phyloP scores from a whole-genome alignment of 495 filamentous ascomycete species.

The Annulohypoxylon stygium region DNA sequence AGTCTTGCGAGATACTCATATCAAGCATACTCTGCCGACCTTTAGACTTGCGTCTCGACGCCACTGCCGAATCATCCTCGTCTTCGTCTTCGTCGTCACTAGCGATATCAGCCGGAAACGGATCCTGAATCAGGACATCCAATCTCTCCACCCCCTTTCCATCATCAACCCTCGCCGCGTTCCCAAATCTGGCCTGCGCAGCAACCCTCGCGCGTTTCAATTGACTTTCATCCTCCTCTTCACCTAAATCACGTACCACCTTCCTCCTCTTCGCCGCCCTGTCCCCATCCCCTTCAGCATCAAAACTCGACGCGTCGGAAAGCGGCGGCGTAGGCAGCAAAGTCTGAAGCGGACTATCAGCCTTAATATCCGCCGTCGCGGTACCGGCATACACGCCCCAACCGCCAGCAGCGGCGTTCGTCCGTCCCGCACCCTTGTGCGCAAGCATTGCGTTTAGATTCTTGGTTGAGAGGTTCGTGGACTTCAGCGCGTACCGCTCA shows the following conservation, averaged over 20 bases:
- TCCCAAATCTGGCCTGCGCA: conserved; percentile 70
- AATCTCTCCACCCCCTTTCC: conserved; percentile 70
- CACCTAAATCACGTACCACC: conserved; percentile 38
- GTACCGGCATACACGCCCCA: conserved; percentile 82
- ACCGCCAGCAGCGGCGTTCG: conserved; percentile 76
- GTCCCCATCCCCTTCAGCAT: conserved; percentile 39
- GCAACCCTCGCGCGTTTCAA: conserved; percentile 60
- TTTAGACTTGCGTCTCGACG: conserved; percentile 28
- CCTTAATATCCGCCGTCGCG: conserved; percentile 59
- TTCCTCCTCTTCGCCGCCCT: conserved; percentile 24
- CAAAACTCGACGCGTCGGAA: conserved; percentile 51
- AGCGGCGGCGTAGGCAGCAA: conserved; percentile 57
- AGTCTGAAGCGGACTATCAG: conserved; percentile 70
- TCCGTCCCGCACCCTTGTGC: conserved; percentile 74
- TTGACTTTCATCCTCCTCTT: conserved; percentile 52
- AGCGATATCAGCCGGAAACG: conserved; percentile 61
- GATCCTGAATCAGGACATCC: conserved; percentile 70
- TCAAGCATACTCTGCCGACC: conserved; percentile 53
- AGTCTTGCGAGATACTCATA: conserved; percentile 39
- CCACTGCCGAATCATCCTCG: conserved; percentile 51
- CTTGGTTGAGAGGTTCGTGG: conserved; percentile 74
- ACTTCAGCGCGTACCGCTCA: conserved; percentile 73
- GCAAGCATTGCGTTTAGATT: conserved; percentile 74
- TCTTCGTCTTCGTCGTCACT: conserved; percentile 36
- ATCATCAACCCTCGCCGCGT: conserved; percentile 62